Evolutionary conservation across 176 grass and related monocot species (phyloP).

Genomic region (Alloteropsis semialata): DNA sequence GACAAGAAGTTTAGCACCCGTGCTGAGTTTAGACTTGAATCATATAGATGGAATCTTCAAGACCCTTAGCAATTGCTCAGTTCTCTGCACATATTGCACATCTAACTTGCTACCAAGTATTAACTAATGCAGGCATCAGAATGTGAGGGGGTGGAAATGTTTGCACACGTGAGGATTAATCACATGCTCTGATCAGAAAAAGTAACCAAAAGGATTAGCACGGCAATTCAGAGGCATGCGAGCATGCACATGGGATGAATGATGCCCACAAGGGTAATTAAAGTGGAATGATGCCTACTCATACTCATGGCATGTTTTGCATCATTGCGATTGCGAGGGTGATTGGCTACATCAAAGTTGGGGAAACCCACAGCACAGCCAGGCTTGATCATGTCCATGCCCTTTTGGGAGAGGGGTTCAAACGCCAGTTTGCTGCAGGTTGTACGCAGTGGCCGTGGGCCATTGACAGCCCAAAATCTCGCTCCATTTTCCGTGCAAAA

Average conservation of each 20-base stretch:
- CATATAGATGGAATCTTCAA: too few relatives aligned
- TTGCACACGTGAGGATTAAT: constrained; percentile 15
- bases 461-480: constrained; percentile 50
- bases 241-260: constrained; percentile 47
- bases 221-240: constrained; percentile 12
- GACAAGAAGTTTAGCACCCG: too few relatives aligned
- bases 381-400: neutral
- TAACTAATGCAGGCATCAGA: neutral
- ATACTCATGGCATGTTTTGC: constrained; percentile 27
- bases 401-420: constrained; percentile 3
- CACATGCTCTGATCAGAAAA: neutral
- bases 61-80: too few relatives aligned
- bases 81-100: too few relatives aligned
- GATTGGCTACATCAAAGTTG: constrained; percentile 51
- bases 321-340: constrained; percentile 30
- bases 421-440: constrained; percentile 31
- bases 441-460: constrained; percentile 19
- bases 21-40: too few relatives aligned
- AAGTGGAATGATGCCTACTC: constrained; percentile 44
- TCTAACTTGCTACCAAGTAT: neutral
- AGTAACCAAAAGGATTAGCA: constrained; percentile 24
- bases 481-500: constrained; percentile 50
- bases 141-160: neutral
- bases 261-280: constrained; percentile 39
- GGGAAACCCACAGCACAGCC: constrained; percentile 20